Evolutionary conservation across 495 filamentous ascomycete genomes (phyloP).

Genomic region (Podospora australis): DNA sequence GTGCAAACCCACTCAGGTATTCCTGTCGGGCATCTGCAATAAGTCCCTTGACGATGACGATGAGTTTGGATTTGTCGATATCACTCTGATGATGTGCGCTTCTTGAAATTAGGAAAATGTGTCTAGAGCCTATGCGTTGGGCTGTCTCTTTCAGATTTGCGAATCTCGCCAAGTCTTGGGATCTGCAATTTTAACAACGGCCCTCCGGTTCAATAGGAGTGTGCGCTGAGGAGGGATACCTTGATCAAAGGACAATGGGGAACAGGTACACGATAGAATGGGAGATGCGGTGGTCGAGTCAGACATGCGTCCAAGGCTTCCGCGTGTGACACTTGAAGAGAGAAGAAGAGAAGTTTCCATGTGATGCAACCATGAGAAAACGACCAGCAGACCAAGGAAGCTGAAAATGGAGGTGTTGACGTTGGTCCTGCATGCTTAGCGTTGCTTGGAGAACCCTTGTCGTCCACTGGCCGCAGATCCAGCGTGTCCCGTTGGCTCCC

Average conservation of each 20-base stretch:
- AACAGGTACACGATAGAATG: not conserved
- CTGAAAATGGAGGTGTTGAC: conserved; percentile 6
- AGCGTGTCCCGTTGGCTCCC: conserved; percentile 1
- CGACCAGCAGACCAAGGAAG: conserved; percentile 10
- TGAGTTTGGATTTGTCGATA: no score
- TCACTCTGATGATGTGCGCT: no score
- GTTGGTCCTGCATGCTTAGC: conserved; percentile 11
- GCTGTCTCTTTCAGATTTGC: no score
- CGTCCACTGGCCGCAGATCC: conserved; percentile 6
- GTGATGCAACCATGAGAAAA: conserved; percentile 9
- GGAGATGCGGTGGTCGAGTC: no score
- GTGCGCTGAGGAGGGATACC: not conserved
- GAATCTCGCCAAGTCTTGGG: no score
- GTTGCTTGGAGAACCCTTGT: conserved; percentile 6
- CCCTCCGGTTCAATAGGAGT: no score
- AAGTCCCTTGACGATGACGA: no score
- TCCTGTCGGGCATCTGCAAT: no score
- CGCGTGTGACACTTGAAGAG: not conserved
- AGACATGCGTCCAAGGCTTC: not conserved
- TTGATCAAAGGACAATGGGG: not conserved
- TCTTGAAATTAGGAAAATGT: not conserved
- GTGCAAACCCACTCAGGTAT: not conserved
- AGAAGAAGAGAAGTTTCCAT: not conserved
- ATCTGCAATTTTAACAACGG: no score
- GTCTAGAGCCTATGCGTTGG: no score